phyloP scores from a whole-genome alignment of 345 rosid species.

The Acer saccharum region DNA sequence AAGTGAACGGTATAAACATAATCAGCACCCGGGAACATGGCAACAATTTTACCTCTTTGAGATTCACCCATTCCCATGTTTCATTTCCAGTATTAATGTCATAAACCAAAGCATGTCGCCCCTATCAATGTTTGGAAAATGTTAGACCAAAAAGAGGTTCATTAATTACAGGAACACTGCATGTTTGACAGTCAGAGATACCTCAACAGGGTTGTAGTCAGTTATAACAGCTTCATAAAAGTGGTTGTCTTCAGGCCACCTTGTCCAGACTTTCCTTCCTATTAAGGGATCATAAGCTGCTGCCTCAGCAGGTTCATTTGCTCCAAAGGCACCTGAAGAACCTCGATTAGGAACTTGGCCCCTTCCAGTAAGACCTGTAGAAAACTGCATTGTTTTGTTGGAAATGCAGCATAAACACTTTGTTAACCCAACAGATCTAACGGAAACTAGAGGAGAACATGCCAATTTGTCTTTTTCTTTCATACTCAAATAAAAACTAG shows the following conservation, averaged over 20 bases:
- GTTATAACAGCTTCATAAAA: constrained; percentile 91
- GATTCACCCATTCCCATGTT: constrained; percentile 98
- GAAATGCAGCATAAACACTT: constrained; percentile 32
- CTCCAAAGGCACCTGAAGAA: constrained; percentile 47
- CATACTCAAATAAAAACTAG: not conserved
- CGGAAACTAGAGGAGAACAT: not conserved
- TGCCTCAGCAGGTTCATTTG: constrained; percentile 69
- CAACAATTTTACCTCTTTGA: constrained; percentile 75
- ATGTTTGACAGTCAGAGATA: constrained; percentile 26
- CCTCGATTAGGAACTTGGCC: constrained; percentile 52
- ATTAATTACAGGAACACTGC: constrained; percentile 15
- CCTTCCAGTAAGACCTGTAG: constrained; percentile 69
- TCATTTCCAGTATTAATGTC: constrained; percentile 72
- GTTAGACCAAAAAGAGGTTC: constrained; percentile 23
- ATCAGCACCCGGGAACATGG: constrained; percentile 3
- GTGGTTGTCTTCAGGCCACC: constrained; percentile 94
- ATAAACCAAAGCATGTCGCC: constrained; percentile 90
- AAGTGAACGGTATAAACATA: not conserved
- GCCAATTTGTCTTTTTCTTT: constrained; percentile 8
- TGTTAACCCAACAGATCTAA: constrained; percentile 26
- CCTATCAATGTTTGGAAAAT: constrained; percentile 49
- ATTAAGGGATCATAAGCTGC: constrained; percentile 66
- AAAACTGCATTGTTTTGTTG: constrained; percentile 67
- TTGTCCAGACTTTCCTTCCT: constrained; percentile 93
- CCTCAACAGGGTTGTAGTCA: constrained; percentile 70